Evolutionary conservation across 192 early-diverging fungal genomes (phyloP), one percentile per base, ranked within the genome.

Genomic region (Globomyces pollinis-pini): DNA sequence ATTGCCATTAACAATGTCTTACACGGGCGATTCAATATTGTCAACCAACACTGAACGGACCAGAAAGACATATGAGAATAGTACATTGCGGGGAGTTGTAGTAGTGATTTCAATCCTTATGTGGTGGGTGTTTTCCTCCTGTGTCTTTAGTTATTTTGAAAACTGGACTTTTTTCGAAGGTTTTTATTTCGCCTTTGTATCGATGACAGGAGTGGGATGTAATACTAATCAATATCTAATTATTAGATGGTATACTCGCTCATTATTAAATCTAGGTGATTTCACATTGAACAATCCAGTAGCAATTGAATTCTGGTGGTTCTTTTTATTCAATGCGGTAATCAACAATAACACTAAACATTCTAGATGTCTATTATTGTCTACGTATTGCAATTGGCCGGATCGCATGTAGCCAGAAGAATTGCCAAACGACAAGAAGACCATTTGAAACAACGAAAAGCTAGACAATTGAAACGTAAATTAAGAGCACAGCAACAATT

Each of bases 261-360:
- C n/a, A n/a, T n/a, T n/a, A n/a, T 39, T 13, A 13, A n/a, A n/a
- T n/a, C n/a, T n/a, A n/a, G 41, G 41, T 18, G 41, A 43, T 1
- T 52, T 52, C 16, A 6, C 21, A 15, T n/a, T 52, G 13, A 31
- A 12, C 21, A 18, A 12, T 0, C 50, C 50, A 29, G 12, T 12
- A n/a, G 21, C 18, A 6, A 52, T 52, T 5, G 50, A 52, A 23
- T 52, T 18, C 21, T 52, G 50, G 50, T 52, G 50, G 50, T 23
- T 52, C 5, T 52, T 52, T 20, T 36, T 52, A 23, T 52, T 52
- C 21, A 52, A 52, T 18, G 50, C 50, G 8, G 50, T 52, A 52
- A 0, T 13, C 1, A 13, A 16, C 15, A 29, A 18, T 36, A 18
- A 12, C n/a, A 39, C n/a, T n/a, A n/a, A n/a, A n/a, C n/a, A 39